These are phyloP conservation scores for Dimocarpus longan DNA, from an alignment of 345 rosid species.

Conservation along the genomic window DNA sequence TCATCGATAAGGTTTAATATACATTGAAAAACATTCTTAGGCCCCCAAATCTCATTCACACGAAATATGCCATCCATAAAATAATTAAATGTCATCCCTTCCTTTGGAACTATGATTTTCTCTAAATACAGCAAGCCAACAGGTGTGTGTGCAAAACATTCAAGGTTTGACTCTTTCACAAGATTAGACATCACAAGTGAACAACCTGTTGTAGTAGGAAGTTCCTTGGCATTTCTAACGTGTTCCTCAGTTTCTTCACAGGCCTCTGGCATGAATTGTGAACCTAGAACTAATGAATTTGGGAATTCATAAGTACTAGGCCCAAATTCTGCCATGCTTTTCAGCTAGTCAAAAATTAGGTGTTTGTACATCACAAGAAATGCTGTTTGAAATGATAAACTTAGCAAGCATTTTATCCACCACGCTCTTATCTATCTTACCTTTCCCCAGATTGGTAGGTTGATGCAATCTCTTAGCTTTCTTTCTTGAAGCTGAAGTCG, in stretches of 20 bases:
- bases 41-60: not conserved
- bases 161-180: not conserved
- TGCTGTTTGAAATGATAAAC: not conserved
- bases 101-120: not conserved
- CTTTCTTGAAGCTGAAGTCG: not conserved
- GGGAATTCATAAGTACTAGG: not conserved
- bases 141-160: not conserved
- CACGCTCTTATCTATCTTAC: not conserved
- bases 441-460: not conserved
- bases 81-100: not conserved
- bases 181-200: not conserved
- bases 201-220: slow-evolving; percentile 11
- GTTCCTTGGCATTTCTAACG: not conserved
- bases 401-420: slow-evolving; percentile 16
- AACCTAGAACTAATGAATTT: not conserved
- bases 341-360: slow-evolving; percentile 3
- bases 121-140: not conserved
- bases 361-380: not conserved
- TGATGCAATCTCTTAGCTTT: not conserved
- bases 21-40: not conserved
- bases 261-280: not conserved
- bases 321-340: not conserved
- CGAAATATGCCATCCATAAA: not conserved
- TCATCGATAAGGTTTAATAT: not conserved
- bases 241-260: not conserved